Evolutionary conservation across 78 protist genomes (phyloP), one percentile per base, ranked within the genome.

Genomic region (Dictyostelium discoideum): DNA sequence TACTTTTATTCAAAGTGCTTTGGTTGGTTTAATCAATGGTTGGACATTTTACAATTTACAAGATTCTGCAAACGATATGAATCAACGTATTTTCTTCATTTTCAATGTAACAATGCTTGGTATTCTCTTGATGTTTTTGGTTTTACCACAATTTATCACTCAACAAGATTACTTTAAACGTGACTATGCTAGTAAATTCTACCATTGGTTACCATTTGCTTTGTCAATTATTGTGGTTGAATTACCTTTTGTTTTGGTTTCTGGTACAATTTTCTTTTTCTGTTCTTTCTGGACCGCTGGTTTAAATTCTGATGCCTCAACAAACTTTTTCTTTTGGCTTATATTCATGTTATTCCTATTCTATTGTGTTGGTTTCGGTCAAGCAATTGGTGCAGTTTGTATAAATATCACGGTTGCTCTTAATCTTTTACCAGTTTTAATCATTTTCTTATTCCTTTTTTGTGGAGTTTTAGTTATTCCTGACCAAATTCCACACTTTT

Each of bases 201-300:
- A 92, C 29, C 44, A 72, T 40, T 92, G 96, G 40, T 42, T 74
- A 74, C 81, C 86, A 22, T 92, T 92, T 46, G 29, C 90, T 5
- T 2, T 80, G 0, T 40, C 85, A 2, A 92, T 92, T 37, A 67
- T 72, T 20, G 76, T 80, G 0, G 96, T 92, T 14, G 90, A 92
- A 60, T 13, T 92, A 6, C 96, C 96, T 3, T 92, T 82, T 22
- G 48, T 84, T 7, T 24, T 80, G 18, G 46, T 92, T 7, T 77
- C 96, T 46, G 29, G 83, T 26, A 72, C 88, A 0, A 39, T 92
- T 8, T 92, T 84, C 84, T 84, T 72, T 80, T 18, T 83, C 48
- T 65, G 83, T 48, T 50, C 88, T 2, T 92, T 67, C 50, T 92
- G 88, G 88, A 60, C 89, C 5, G 96, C 86, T 0, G 96, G 96